A percentile compares a stretch with the other conserved stretches of the same genome.
These are phyloP conservation scores for Porcisia hertigi DNA, from an alignment of 208 protist species.

Conservation along the genomic window DNA sequence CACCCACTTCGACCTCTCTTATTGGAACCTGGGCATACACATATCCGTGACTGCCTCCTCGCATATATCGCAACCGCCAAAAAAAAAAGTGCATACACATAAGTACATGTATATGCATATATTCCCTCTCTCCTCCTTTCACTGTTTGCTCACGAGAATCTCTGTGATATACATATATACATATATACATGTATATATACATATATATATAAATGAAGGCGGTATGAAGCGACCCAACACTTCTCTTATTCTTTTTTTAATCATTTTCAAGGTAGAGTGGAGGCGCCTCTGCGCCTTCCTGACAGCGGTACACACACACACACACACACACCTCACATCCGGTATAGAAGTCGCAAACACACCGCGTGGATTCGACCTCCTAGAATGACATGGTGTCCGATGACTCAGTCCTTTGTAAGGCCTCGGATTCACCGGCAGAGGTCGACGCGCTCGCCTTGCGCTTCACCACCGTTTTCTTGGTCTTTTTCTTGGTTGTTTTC, in stretches of 20 bases:
- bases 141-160: background rate
- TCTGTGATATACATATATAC: no score
- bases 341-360: background rate
- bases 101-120: background rate
- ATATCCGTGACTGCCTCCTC: background rate
- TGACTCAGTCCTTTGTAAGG: background rate
- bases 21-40: background rate
- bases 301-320: background rate
- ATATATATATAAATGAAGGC: no score
- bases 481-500: constrained; percentile 29
- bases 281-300: no score
- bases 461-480: constrained; percentile 18
- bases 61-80: background rate
- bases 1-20: background rate
- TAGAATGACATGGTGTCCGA: constrained; percentile 17
- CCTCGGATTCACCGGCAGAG: background rate
- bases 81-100: background rate
- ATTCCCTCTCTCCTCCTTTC: background rate
- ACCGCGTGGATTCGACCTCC: background rate
- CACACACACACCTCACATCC: background rate
- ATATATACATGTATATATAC: no score
- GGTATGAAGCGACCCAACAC: no score
- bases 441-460: constrained; percentile 7
- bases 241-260: no score
- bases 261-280: no score